phyloP scores from a whole-genome alignment of 1,284 basidiomycete genomes.

The Mrakiaceae sp. region DNA sequence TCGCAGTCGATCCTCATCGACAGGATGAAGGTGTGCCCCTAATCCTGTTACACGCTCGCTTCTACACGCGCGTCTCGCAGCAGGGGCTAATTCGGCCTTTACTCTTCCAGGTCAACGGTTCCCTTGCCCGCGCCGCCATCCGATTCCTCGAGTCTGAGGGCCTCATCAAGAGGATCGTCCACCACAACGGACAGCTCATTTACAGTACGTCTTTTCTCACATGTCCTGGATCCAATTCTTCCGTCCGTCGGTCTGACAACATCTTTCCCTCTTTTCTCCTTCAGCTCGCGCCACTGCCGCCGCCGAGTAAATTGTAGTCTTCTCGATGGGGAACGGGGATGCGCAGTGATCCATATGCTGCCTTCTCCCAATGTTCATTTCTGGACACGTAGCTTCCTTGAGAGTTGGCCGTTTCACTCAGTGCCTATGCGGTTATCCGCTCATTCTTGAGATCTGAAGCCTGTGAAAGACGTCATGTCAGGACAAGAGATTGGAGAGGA shows the following conservation, averaged over 20 bases:
- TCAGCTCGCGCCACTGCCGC: conserved; percentile 13
- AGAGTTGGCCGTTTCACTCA: too few relatives aligned
- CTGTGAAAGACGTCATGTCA: too few relatives aligned
- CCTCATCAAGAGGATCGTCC: conserved; percentile 86
- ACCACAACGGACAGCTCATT: conserved; percentile 17
- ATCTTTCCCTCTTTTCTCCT: not conserved
- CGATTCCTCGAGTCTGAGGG: conserved; percentile 89
- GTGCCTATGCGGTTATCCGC: too few relatives aligned
- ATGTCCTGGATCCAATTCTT: not conserved
- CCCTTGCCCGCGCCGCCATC: conserved; percentile 87
- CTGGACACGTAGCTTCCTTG: too few relatives aligned
- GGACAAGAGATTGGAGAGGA: too few relatives aligned
- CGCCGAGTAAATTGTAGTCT: conserved; percentile 5
- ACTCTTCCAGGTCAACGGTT: conserved; percentile 59
- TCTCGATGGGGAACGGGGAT: too few relatives aligned
- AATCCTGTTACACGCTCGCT: not conserved
- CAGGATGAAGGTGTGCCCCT: conserved; percentile 42
- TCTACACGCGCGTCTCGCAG: not conserved
- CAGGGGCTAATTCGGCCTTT: not conserved
- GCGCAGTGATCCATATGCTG: too few relatives aligned
- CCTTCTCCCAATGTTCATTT: too few relatives aligned
- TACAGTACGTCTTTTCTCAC: conserved; percentile 39
- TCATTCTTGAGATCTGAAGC: too few relatives aligned
- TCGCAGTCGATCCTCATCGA: conserved; percentile 96
- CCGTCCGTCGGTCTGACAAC: not conserved